Percentiles rank a stretch among this genome's conserved stretches.
Evolutionary conservation across 2,329 filamentous ascomycete species (phyloP).

Genomic region (Trichophyton mentagrophytes): DNA sequence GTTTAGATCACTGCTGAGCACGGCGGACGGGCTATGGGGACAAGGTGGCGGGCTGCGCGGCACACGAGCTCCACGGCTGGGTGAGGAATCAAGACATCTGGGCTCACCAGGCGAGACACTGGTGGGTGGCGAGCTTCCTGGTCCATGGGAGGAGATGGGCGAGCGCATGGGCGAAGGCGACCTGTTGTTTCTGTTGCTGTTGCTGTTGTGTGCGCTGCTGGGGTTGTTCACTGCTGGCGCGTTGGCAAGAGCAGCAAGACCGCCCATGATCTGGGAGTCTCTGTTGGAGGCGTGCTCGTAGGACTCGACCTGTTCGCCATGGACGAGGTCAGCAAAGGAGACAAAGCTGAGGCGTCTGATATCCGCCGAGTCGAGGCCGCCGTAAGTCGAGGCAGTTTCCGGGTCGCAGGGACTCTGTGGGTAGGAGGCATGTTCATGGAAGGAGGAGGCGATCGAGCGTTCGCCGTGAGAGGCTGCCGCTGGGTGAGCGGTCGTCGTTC

Average conservation of each 20-base stretch:
- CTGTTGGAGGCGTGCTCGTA: slow-evolving; percentile 40
- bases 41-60: slow-evolving; percentile 51
- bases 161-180: slow-evolving; percentile 10
- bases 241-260: slow-evolving; percentile 40
- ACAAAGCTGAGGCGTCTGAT: slow-evolving; percentile 83
- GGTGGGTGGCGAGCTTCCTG: slow-evolving; percentile 11
- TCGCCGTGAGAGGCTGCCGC: slow-evolving; percentile 24
- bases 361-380: slow-evolving; percentile 62
- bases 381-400: slow-evolving; percentile 60
- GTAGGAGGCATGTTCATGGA: slow-evolving; percentile 42
- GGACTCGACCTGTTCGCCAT: slow-evolving; percentile 46
- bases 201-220: too few relatives aligned
- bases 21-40: slow-evolving; percentile 40
- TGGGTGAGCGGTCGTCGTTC: slow-evolving; percentile 22
- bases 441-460: slow-evolving; percentile 24
- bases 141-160: slow-evolving; percentile 37
- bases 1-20: slow-evolving; percentile 55
- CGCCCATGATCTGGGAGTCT: slow-evolving; percentile 58
- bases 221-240: slow-evolving; percentile 12
- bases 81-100: slow-evolving; percentile 60
- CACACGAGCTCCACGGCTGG: slow-evolving; percentile 41
- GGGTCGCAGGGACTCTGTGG: slow-evolving; percentile 42
- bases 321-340: slow-evolving; percentile 90
- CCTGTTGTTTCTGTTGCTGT: slow-evolving; percentile 36
- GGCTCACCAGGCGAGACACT: slow-evolving; percentile 54